Base-by-base conservation (phyloP, 164 flowering plant species). In the Akebia trifoliata region DNA sequence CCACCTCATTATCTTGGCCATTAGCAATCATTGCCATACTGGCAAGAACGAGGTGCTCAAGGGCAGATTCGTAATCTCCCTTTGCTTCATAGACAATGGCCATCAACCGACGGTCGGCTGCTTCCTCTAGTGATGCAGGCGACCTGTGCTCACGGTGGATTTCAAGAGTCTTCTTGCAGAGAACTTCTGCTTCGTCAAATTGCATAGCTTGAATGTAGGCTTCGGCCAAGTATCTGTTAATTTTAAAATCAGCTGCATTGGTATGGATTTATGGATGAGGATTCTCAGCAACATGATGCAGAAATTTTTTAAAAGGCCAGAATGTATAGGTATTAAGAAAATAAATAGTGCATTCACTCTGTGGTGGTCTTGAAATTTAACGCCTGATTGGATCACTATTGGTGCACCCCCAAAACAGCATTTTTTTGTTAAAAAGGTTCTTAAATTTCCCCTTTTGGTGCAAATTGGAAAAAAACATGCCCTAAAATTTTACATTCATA, bases 181-280 rank as follows among this genome's bases (percentile, higher is more conserved):
- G 64, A 12, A 67, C 74, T 55, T 90, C 97, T 24, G 99, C 99
- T 65, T 84, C 94, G 54, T 86, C 87, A 60, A 93, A 93, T 63
- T 87, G 94, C 99, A 93, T 90, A 38, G 95, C 96, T 74, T 93
- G 97, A 54, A 87, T 93, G 62, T 83, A 85, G 15, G 99, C 97
- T 72, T 93, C 99, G 17, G 99, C 96, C 52, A 93, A 73, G 70
- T 93, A 90, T 78, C 96, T 92, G 77, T 44, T 30, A 74, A 61
- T 55, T 57, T 54, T 28, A 36, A 24, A 20, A 30, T 24, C 22
- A 50, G 8, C 15, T 17, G 14, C 36, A 14, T 20, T 12, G 20
- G n/a, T 5, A 47, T 50, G 24, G 49, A 30, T 28, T 49, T 22
- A 11, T n/a, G 11, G 8, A 25, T 22, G n/a, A 11, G 57, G 12